Conservation (phyloP, 495 filamentous ascomycete species). For the Friedmanniomyces endolithicus region DNA sequence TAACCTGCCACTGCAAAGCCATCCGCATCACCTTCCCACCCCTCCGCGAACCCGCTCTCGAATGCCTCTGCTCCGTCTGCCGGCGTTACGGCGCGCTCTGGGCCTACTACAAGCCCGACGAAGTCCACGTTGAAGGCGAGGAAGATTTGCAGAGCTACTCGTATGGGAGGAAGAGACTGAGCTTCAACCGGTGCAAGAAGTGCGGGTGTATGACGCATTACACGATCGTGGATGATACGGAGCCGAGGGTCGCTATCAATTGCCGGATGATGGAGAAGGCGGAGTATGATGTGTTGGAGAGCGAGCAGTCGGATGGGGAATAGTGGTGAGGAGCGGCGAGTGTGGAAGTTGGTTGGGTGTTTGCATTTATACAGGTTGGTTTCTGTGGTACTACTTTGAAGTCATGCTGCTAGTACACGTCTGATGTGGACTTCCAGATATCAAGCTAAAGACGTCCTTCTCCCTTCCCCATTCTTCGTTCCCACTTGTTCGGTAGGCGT, state of each 20-base stretch:
- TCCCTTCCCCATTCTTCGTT: too few relatives aligned
- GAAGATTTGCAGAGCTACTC: background rate
- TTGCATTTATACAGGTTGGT: too few relatives aligned
- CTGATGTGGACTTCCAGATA: too few relatives aligned
- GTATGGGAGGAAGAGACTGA: slow-evolving; percentile 3
- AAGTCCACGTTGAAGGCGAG: slow-evolving; percentile 6
- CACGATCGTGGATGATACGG: background rate
- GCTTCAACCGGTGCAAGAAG: slow-evolving; percentile 7
- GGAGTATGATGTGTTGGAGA: slow-evolving; percentile 3
- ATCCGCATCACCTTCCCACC: slow-evolving; percentile 6
- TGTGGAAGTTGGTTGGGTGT: too few relatives aligned
- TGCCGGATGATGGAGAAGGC: slow-evolving; percentile 5
- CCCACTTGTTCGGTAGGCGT: too few relatives aligned
- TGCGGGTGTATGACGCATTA: slow-evolving; percentile 8
- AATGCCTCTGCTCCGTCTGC: slow-evolving; percentile 7
- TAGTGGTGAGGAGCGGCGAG: too few relatives aligned
- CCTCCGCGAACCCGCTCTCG: slow-evolving; percentile 6
- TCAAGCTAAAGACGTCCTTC: too few relatives aligned
- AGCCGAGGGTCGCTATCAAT: slow-evolving; percentile 6
- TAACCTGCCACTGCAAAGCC: slow-evolving; percentile 9
- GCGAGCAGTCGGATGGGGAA: slow-evolving; percentile 4
- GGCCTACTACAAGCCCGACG: slow-evolving; percentile 6
- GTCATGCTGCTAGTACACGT: too few relatives aligned
- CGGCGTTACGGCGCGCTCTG: slow-evolving; percentile 5
- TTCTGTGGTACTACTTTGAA: too few relatives aligned